Evolutionary conservation across 371 early-diverging fungal species (phyloP).

Genomic region (Zychaea mexicana): DNA sequence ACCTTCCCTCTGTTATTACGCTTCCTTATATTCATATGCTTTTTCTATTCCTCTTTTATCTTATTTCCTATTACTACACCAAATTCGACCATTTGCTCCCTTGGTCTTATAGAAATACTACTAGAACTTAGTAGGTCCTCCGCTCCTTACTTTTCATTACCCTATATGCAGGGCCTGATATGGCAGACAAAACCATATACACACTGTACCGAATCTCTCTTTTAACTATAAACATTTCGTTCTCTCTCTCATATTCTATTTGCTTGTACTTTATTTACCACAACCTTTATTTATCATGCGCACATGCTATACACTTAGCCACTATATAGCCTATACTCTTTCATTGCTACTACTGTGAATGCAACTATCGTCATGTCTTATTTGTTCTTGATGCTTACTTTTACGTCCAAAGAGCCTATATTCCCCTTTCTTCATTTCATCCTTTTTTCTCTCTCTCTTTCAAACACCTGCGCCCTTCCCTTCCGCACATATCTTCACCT

Average conservation of each 20-base stretch:
- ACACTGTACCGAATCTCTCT: background rate
- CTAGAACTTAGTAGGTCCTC: too few relatives aligned
- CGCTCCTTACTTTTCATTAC: slow-evolving; percentile 4
- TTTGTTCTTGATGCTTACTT: background rate
- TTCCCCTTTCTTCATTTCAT: background rate
- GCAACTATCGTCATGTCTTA: background rate
- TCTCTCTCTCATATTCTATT: background rate
- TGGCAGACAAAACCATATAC: background rate
- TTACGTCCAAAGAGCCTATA: too few relatives aligned
- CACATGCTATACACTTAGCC: background rate
- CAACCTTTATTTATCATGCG: background rate
- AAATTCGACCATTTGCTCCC: too few relatives aligned
- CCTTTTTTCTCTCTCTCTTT: background rate
- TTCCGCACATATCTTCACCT: background rate
- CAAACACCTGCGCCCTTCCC: background rate
- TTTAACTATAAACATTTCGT: too few relatives aligned
- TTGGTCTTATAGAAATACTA: too few relatives aligned
- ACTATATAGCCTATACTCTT: background rate
- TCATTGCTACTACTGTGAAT: background rate
- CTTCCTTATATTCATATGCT: background rate
- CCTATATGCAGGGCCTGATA: background rate
- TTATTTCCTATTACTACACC: too few relatives aligned
- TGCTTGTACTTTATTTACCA: background rate
- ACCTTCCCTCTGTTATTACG: background rate
- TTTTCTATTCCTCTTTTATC: too few relatives aligned